These are phyloP conservation scores for Leccinellum albellum DNA, from an alignment of 768 basidiomycete species.

Conservation along the genomic window DNA sequence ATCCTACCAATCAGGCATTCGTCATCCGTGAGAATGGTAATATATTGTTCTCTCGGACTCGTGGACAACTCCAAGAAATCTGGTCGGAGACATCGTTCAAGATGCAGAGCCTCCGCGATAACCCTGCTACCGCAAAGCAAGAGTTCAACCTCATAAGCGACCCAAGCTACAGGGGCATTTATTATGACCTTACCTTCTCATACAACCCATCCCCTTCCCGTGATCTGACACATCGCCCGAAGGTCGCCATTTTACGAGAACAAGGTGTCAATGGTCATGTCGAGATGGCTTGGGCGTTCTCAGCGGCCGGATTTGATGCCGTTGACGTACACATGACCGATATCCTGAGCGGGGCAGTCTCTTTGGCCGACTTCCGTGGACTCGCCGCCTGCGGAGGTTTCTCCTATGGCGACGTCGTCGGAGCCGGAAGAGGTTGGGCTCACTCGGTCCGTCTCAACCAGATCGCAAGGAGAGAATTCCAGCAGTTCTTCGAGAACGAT, in stretches of 20 bases:
- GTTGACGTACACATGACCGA: slow-evolving; percentile 99
- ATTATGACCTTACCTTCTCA: slow-evolving; percentile 69
- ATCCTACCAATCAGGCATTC: slow-evolving; percentile 57
- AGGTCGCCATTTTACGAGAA: slow-evolving; percentile 93
- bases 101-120: slow-evolving; percentile 89
- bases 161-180: slow-evolving; percentile 55
- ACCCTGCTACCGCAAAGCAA: slow-evolving; percentile 69
- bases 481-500: slow-evolving; percentile 73
- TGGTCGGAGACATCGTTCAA: slow-evolving; percentile 95
- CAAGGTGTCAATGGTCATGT: slow-evolving; percentile 98
- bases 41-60: slow-evolving; percentile 60
- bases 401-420: slow-evolving; percentile 97
- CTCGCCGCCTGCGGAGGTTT: slow-evolving; percentile 97
- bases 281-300: slow-evolving; percentile 99
- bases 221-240: slow-evolving; percentile 58
- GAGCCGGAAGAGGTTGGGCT: slow-evolving; percentile 98
- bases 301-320: slow-evolving; percentile 89
- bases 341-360: slow-evolving; percentile 68
- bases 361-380: slow-evolving; percentile 72
- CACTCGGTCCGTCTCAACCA: slow-evolving; percentile 88
- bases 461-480: slow-evolving; percentile 72
- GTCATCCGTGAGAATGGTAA: slow-evolving; percentile 49
- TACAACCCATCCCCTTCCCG: slow-evolving; percentile 32
- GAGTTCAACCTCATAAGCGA: slow-evolving; percentile 79
- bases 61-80: slow-evolving; percentile 68